Base-by-base conservation (phyloP, 148 eudicot genomes). In the Polygonum aviculare region DNA sequence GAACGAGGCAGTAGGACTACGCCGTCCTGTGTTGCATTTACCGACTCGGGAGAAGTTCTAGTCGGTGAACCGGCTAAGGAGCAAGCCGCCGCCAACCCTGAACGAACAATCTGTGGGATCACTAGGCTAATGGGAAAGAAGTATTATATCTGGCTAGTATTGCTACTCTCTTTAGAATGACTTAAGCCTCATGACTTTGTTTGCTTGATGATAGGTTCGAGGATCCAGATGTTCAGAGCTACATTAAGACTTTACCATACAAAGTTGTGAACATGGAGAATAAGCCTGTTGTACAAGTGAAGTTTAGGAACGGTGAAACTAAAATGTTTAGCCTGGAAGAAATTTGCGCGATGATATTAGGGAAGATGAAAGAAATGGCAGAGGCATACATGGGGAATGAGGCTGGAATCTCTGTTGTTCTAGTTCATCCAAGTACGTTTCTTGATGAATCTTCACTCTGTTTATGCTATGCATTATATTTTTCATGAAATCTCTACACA, bases 291-390 rank as follows among this genome's bases (percentile, higher is more conserved):
- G 9, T 67, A 15, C 11, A 67, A 67, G 72, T 67, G 72, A 12
- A 15, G 21, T 15, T 67, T 5, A 16, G 16, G 15, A 67, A 67
- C 38, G 11, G 72, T 9, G 44, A 35, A 67, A 36, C 72, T 44
- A 5, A 7, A 36, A 44, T 36, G 1, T 36, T 35, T 36, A 36
- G 44, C 21, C 45, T 44, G 5, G 45, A 35, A 67, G 72, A 67
- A 8, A 67, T 67, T 5, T 15, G 72, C 38, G 45, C 11, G 36
- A 67, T 67, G 41, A 67, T 67, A 35, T 16, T 36, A 67, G 72
- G 72, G 19, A 67, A 67, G 72, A 67, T 67, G 72, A 67, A 67
- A 19, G 45, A 67, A 67, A 67, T 67, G 36, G 72, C 72, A 36
- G 45, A 67, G 41, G 72, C 69, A 33, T 62, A 31, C 69, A 62